Evolutionary conservation across 805 yeast genomes (phyloP).

Genomic region (Priceomyces medius): DNA sequence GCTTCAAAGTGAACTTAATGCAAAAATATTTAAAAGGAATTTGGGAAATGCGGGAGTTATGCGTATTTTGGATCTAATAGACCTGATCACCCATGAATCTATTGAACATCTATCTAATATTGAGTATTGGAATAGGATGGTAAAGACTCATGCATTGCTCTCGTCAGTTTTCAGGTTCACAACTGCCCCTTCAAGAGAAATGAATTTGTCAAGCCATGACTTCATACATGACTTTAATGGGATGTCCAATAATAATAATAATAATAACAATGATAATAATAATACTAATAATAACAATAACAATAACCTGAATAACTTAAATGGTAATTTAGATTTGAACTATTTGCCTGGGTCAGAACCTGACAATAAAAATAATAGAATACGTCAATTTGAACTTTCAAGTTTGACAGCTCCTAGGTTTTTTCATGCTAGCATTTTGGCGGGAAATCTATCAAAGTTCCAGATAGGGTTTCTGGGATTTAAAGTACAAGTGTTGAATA

Average conservation of each 20-base stretch:
- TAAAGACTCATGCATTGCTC: conserved; percentile 32
- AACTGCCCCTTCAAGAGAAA: conserved; percentile 12
- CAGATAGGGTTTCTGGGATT: conserved; percentile 34
- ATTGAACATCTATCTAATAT: conserved; percentile 25
- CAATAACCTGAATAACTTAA: neutral
- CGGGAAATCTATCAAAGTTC: conserved; percentile 37
- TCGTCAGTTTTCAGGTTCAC: conserved; percentile 29
- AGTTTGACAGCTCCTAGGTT: conserved; percentile 64
- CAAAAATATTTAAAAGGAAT: conserved; percentile 37
- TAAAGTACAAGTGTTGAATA: conserved; percentile 40
- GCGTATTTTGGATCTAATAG: conserved; percentile 39
- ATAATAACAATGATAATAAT: conserved; percentile 23
- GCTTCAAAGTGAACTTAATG: conserved; percentile 29
- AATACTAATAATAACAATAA: conserved; percentile 25
- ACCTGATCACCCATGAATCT: conserved; percentile 36
- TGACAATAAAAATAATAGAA: neutral
- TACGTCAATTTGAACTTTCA: conserved; percentile 58
- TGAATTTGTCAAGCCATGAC: conserved; percentile 5
- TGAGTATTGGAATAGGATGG: conserved; percentile 38
- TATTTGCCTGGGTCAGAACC: neutral
- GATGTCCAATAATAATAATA: neutral
- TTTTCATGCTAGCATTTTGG: conserved; percentile 49
- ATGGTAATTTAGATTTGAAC: neutral
- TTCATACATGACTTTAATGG: conserved; percentile 4
- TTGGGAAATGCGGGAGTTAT: conserved; percentile 44